These are phyloP conservation scores for Earliella scabrosa DNA, from an alignment of 1,284 basidiomycete species.

Conservation along the genomic window DNA sequence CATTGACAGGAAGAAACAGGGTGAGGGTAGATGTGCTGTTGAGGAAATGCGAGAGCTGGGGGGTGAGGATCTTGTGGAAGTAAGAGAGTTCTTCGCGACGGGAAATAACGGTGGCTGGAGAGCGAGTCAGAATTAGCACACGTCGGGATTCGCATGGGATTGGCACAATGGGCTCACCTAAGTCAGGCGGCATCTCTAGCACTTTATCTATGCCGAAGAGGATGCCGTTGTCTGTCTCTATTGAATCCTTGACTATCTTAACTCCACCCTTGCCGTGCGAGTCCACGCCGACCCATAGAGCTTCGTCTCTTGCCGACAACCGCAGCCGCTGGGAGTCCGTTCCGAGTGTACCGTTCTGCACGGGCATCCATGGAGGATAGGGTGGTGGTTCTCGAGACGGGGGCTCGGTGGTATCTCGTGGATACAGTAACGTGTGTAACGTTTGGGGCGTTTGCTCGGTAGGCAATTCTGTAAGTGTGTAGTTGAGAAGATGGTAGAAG, in stretches of 20 bases:
- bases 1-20: slow-evolving; percentile 87
- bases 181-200: slow-evolving; percentile 74
- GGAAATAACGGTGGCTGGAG: slow-evolving; percentile 59
- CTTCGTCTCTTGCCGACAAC: slow-evolving; percentile 53
- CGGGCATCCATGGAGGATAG: slow-evolving; percentile 83
- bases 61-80: slow-evolving; percentile 68
- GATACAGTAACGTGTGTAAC: slow-evolving; percentile 75
- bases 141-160: background rate
- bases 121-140: slow-evolving; percentile 11
- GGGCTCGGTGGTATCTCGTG: slow-evolving; percentile 55
- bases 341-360: slow-evolving; percentile 82
- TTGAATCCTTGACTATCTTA: slow-evolving; percentile 56
- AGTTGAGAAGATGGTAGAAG: slow-evolving; percentile 95
- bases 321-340: slow-evolving; percentile 85
- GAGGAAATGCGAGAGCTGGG: slow-evolving; percentile 57
- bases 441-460: slow-evolving; percentile 41
- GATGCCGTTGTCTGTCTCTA: slow-evolving; percentile 75
- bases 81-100: slow-evolving; percentile 69
- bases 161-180: slow-evolving; percentile 55
- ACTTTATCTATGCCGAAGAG: slow-evolving; percentile 80
- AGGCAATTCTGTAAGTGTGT: slow-evolving; percentile 63
- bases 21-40: slow-evolving; percentile 78
- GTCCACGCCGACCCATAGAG: slow-evolving; percentile 71
- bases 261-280: slow-evolving; percentile 72
- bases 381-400: slow-evolving; percentile 72